phyloP scores from a whole-genome alignment of 441 rosid species.

The Bruguiera hainesii region DNA sequence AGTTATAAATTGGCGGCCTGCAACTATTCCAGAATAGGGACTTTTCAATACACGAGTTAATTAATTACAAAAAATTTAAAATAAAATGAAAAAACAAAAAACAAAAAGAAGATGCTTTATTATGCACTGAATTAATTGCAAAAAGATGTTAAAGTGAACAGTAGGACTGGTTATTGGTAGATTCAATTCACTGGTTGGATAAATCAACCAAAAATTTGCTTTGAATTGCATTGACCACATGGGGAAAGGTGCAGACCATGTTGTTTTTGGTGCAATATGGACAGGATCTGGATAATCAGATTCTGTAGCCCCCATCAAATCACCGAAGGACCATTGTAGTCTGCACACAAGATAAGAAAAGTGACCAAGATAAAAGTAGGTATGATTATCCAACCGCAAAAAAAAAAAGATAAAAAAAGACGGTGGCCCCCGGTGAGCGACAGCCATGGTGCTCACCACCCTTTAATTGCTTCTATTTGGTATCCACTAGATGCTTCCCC shows the following conservation, averaged over 20 bases:
- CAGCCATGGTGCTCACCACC: neutral
- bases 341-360: conserved; percentile 3
- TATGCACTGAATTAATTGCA: too few species aligned
- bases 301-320: conserved; percentile 39
- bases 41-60: too few species aligned
- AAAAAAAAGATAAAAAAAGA: neutral
- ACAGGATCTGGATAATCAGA: conserved; percentile 27
- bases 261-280: conserved; percentile 4
- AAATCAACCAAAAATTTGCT: neutral
- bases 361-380: neutral
- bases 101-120: too few species aligned
- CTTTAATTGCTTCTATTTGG: neutral
- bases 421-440: too few species aligned
- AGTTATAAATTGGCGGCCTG: too few species aligned
- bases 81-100: too few species aligned
- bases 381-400: conserved; percentile 3
- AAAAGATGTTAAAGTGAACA: too few species aligned
- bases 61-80: too few species aligned
- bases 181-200: neutral
- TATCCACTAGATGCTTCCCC: neutral
- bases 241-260: neutral
- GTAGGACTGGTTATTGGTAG: too few species aligned
- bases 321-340: conserved; percentile 12
- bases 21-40: too few species aligned
- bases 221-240: neutral